Base-by-base conservation (phyloP, 2,329 filamentous ascomycete genomes). In the Metarhizium robertsii region DNA sequence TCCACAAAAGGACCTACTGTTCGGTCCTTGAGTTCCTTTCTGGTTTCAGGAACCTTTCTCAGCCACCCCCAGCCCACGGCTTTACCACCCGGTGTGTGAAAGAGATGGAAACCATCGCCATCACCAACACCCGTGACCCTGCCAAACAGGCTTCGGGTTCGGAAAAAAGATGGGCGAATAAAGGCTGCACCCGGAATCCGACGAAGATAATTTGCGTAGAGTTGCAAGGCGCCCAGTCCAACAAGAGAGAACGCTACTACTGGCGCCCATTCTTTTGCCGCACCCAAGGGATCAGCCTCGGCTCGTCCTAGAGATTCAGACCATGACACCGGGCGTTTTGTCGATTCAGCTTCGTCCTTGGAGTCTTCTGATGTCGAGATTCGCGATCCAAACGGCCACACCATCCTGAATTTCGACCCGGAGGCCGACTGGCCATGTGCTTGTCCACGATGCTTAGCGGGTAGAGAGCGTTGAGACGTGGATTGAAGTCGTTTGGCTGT, bases 21-120 rank as follows among this genome's bases (percentile, higher is more conserved):
- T 61, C 87, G 84, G 57, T 86, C 84, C 66, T 82, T 89, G 59
- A 96, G 72, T 34, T 84, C 80, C 56, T 85, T 81, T 66, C 80
- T 86, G 56, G 79, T 82, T 13, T 74, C 78, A 1, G 91, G 92
- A 6, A 96, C 79, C 57, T 73, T 85, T 65, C 90, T 86, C 60
- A 94, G 66, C 90, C 90, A 95, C n/a, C 88, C 91, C 94, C 94
- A 99, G 53, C 94, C 94, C 11, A 87, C 80, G 53, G 92, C 71
- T 61, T 85, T 80, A 11, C 94, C 94, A n/a, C 92, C 92, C 0
- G 94, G 94, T 0, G 91, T 97, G 70, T 99, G 94, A 69, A 87
- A 99, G 50, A 99, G 70, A 62, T 94, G 87, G 69, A 99, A 96
- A 67, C 92, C 92, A 71, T 99, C 94, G 4, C 91, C 95, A 77